Base-by-base conservation (phyloP, 2,329 filamentous ascomycete species). In the Neoarthrinium moseri region DNA sequence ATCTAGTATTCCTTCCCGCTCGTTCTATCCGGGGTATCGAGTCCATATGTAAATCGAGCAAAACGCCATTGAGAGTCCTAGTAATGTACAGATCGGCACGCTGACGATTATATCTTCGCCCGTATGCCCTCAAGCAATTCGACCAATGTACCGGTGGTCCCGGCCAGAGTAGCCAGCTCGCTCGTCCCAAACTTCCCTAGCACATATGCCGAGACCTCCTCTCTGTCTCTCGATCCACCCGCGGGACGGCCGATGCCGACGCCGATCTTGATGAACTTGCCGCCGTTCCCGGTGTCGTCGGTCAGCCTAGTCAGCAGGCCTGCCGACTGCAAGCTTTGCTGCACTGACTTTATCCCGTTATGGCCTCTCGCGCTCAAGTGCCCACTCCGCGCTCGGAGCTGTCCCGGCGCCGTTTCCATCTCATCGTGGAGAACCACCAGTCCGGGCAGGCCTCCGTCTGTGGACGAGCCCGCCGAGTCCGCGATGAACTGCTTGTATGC, bases 351-450 rank as follows among this genome's bases (percentile, higher is more conserved):
- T 18, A 49, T 20, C 5, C 47, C 47, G 15, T 49, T 49, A 26
- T 49, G 47, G 5, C 47, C 47, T 18, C 29, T 49, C 11, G 43
- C 47, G 24, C 47, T 49, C 11, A 38, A 12, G 23, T 32, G 17
- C 13, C 47, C 47, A 12, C n/a, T 21, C 6, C 47, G 32, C 21
- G 43, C 13, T 18, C 21, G 42, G 22, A 49, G 27, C 17, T 39
- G 29, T 7, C 37, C 47, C 5, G 47, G 47, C 3, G 37, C 33
- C 7, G 21, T 22, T 26, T 49, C 43, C 47, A 49, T 49, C 26
- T 49, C 47, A 30, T 49, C 47, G 33, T 49, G 38, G 22, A 49
- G 43, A 7, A 49, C 26, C 22, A 49, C 33, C 23, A 49, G 27
- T 6, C 42, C 38, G 17, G 47, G 47, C 21, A 41, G 32, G 22